Evolutionary conservation across 1,139 yeast species (phyloP).

Genomic region (Kodamaea anthophila): DNA sequence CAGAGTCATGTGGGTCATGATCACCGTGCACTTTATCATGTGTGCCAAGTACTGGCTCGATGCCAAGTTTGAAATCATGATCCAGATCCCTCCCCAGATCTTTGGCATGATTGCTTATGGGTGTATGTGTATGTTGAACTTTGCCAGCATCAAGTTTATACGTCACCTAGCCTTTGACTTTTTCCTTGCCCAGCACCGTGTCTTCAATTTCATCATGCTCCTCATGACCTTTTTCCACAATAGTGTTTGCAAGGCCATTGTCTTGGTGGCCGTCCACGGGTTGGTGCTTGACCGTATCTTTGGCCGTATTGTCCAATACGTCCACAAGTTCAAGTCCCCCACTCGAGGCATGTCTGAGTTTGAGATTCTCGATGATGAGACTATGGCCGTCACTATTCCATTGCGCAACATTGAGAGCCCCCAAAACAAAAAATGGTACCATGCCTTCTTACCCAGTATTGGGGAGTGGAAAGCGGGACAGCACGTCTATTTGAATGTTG

Average conservation of each 20-base stretch:
- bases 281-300: conserved; percentile 41
- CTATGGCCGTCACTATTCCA: conserved; percentile 35
- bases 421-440: conserved; percentile 22
- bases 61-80: conserved; percentile 33
- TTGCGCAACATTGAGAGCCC: conserved; percentile 16
- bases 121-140: conserved; percentile 29
- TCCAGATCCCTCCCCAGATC: conserved; percentile 44
- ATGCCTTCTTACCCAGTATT: conserved; percentile 27
- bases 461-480: conserved; percentile 47
- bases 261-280: conserved; percentile 39
- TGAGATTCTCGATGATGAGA: conserved; percentile 37
- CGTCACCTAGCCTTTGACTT: conserved; percentile 39
- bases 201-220: conserved; percentile 38
- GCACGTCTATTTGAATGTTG: conserved; percentile 37
- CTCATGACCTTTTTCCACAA: conserved; percentile 41
- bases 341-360: conserved; percentile 35
- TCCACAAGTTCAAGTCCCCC: conserved; percentile 33
- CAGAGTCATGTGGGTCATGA: conserved; percentile 31
- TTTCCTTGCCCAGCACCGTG: conserved; percentile 40
- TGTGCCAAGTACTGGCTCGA: conserved; percentile 36
- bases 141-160: conserved; percentile 32
- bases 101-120: conserved; percentile 45
- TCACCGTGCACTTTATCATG: conserved; percentile 32
- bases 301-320: conserved; percentile 22
- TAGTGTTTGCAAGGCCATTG: conserved; percentile 26